Base-by-base conservation (phyloP, 2,329 filamentous ascomycete species). In the Samsoniella hepiali region DNA sequence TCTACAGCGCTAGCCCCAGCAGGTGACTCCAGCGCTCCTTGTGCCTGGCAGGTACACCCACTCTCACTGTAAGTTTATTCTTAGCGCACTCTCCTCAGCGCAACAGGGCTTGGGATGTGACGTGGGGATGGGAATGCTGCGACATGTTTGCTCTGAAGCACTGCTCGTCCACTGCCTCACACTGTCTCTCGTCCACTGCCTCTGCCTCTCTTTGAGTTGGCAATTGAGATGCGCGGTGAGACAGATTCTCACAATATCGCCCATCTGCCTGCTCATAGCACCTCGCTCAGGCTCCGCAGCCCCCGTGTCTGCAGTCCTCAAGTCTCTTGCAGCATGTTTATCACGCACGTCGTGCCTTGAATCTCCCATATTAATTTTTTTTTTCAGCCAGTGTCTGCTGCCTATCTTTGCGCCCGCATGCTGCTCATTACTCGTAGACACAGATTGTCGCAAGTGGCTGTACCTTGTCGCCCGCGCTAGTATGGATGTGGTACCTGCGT, bases 391-490 rank as follows among this genome's bases (percentile, higher is more conserved):
- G 9, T 31, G 36, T 17, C 13, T 50, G 57, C 45, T 32, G 29
- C 40, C 31, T 45, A n/a, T 57, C n/a, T 17, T 49, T 34, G 44
- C 44, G 22, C 44, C 31, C 11, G 44, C 56, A 7, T 38, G 22
- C 29, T 45, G 34, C 44, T 58, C 59, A 55, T 56, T 62, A 62
- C 50, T 62, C 59, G 59, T 62, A 62, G 42, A 55, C 10, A 56
- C 50, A 55, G 36, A 36, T 13, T 27, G 22, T 58, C 44, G 22
- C 32, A 4, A 17, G 44, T 50, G 45, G 32, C 42, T 29, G 58
- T 47, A 61, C 38, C 49, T 44, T 29, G 34, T n/a, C 36, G 49
- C 57, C 45, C 45, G 34, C 57, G 57, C 57, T 60, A 60, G 36
- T n/a, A 44, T 58, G 56, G 31, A 58, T 38, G 49, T 3, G 56